Evolutionary conservation across 148 eudicot genomes (phyloP), one percentile per base, ranked within the genome.

Genomic region (Nepenthes mirabilis): DNA sequence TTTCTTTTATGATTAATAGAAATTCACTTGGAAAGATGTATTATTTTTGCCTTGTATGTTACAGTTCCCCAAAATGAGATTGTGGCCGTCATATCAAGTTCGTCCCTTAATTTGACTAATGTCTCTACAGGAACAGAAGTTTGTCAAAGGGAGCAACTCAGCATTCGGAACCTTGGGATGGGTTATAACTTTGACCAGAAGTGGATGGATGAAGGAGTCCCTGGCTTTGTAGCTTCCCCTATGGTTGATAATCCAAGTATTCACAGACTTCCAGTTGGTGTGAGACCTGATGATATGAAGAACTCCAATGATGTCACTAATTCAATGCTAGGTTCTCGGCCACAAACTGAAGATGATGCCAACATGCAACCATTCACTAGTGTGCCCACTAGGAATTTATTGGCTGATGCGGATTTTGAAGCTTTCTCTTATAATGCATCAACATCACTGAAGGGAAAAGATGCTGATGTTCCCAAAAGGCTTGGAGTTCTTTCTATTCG

Each of bases 231-330:
- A 66, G 71, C 65, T 57, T 49, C 59, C 49, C 49, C 77, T 55
- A 52, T 74, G 60, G 73, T 77, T 58, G 86, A 88, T 68, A 77
- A 63, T 56, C 74, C 82, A 34, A 76, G 72, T 61, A 69, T 56
- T 55, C 82, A 70, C 64, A 72, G 64, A 65, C 96, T 91, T 64
- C 98, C 98, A 34, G 82, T 91, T 67, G 98, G 98, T 71, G 90
- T 88, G 51, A 88, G 75, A 64, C 64, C 58, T 52, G 80, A 69
- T 51, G 81, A 76, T 49, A 63, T 68, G 33, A 72, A 74, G 43
- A 74, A 73, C 10, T 58, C 66, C 72, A 61, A 36, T 48, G 65
- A 58, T 73, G 36, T 66, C 62, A 62, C 78, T 52, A 73, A 65
- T 63, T 62, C 56, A 37, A 70, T 61, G 58, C 54, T 58, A 61